Evolutionary conservation across 208 protist genomes (phyloP).

Genomic region (Herpetomonas muscarum): DNA sequence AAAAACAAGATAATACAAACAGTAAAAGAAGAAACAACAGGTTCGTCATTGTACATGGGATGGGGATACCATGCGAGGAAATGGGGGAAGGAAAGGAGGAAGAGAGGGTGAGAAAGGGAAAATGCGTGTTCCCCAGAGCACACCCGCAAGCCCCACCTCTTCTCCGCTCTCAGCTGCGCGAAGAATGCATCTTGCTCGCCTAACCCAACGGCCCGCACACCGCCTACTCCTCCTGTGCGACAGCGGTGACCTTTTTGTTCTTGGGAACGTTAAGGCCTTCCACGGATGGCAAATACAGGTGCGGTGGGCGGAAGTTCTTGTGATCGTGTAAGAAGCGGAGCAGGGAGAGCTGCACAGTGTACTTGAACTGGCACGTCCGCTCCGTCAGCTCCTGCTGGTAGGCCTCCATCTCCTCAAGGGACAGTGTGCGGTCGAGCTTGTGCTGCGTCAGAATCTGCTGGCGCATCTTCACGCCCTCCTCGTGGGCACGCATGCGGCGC

Average conservation of each 20-base stretch:
- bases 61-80: not conserved
- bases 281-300: slow-evolving; percentile 76
- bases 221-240: too few species aligned
- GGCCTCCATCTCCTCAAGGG: slow-evolving; percentile 18
- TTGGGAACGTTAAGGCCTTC: slow-evolving; percentile 22
- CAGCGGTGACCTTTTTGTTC: not conserved
- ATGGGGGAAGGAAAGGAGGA: not conserved
- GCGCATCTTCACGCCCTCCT: slow-evolving; percentile 42
- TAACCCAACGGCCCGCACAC: too few species aligned
- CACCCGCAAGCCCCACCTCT: too few species aligned
- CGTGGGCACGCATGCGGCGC: slow-evolving; percentile 33
- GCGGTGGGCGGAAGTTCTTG: slow-evolving; percentile 75
- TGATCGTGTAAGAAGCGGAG: slow-evolving; percentile 82
- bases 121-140: too few species aligned
- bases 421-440: slow-evolving; percentile 15
- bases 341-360: slow-evolving; percentile 72
- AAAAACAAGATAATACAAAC: not conserved
- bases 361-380: slow-evolving; percentile 33
- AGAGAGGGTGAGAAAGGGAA: not conserved
- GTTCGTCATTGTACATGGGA: too few species aligned
- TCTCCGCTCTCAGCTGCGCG: too few species aligned
- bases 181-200: too few species aligned
- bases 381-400: slow-evolving; percentile 48
- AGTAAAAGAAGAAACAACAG: not conserved
- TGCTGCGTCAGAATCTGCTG: slow-evolving; percentile 36